phyloP scores from a whole-genome alignment of 305 asterid species.

The Fraxinus greggii region DNA sequence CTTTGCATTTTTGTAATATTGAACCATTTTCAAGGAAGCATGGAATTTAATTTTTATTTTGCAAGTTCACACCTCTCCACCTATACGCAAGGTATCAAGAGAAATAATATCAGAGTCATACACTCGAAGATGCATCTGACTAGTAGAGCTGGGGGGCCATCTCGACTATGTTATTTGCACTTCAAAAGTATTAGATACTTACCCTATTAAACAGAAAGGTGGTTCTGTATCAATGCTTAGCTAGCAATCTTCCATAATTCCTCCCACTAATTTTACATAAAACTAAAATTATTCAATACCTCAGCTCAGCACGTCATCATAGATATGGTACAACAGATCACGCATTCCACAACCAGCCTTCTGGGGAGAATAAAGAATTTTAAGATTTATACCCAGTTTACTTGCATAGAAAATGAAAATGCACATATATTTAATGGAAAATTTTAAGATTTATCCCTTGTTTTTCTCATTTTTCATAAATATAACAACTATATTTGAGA shows the following conservation, averaged over 20 bases:
- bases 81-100: neutral
- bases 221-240: neutral
- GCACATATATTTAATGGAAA: neutral
- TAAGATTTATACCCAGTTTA: neutral
- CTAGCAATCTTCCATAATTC: neutral
- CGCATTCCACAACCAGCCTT: neutral
- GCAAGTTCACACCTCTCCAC: neutral
- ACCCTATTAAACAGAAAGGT: neutral
- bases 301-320: neutral
- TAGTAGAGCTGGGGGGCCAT: neutral
- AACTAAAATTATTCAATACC: neutral
- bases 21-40: neutral
- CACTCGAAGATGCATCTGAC: neutral
- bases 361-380: neutral
- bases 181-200: neutral
- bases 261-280: neutral
- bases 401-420: neutral
- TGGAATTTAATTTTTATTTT: neutral
- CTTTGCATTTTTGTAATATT: neutral
- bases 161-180: neutral
- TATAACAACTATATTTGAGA: neutral
- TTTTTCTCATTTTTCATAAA: neutral
- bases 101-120: neutral
- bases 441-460: neutral
- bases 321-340: neutral